Evolutionary conservation across 2,329 filamentous ascomycete genomes (phyloP), one percentile per base, ranked within the genome.

Genomic region (Macrophomina tecta): DNA sequence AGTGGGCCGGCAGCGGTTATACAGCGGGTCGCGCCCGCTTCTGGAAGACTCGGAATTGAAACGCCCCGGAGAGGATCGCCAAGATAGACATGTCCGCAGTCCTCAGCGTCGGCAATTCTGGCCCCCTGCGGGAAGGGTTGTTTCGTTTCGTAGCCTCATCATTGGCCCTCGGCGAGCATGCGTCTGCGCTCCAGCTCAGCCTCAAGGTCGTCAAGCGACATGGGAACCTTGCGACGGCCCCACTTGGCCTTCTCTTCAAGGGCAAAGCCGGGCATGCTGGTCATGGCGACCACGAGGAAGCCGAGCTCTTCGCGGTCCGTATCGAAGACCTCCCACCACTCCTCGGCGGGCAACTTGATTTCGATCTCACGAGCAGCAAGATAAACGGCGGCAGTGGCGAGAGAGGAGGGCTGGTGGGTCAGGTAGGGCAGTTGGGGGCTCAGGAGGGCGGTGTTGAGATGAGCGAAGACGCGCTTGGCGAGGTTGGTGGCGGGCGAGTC

Each of bases 241-340:
- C 87, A 85, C 61, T 84, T 85, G 61, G 84, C 83, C 72, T 79
- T 84, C 73, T 91, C 89, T 49, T 83, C 83, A 68, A 79, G 80
- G 64, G 89, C 87, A 79, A 91, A 93, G 0, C 87, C 89, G 69
- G 91, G 89, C 65, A 96, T 82, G 73, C 94, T 97, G 69, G 88
- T 83, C 86, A 97, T 87, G 0, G 86, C 93, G 11, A 97, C 92
- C 3, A 97, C 93, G 67, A 98, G 79, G 72, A 98, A 98, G 0
- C 95, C 95, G 42, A 99, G 83, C 76, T 97, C 93, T 82, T 99
- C 95, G 61, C 95, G 85, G 73, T 97, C 94, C 7, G 95, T 92
- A 78, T 99, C 95, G 77, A 98, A 98, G 0, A 98, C 92, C 78
- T 97, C 94, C 95, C 95, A 99, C 95, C 95, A 99, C 69, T 92